phyloP scores from a whole-genome alignment of 495 filamentous ascomycete species.

The Aspergillus sclerotioniger region DNA sequence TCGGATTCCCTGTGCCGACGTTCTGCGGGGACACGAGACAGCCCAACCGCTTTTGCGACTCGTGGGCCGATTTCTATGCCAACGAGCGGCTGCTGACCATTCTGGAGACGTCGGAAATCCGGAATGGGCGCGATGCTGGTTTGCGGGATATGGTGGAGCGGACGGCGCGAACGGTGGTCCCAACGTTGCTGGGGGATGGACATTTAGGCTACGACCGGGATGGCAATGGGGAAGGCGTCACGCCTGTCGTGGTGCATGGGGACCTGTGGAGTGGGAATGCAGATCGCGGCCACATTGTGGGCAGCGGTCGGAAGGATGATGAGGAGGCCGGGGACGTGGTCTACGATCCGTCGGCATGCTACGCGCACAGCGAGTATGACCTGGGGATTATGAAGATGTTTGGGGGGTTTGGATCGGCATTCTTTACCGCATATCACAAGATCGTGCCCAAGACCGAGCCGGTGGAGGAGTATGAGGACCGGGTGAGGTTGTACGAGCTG shows the following conservation, averaged over 20 bases:
- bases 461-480: conserved; percentile 78
- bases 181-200: conserved; percentile 63
- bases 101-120: conserved; percentile 50
- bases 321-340: conserved; percentile 72
- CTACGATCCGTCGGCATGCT: conserved; percentile 76
- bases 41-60: conserved; percentile 63
- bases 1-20: conserved; percentile 79
- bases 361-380: conserved; percentile 88
- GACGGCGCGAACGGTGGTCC: conserved; percentile 63
- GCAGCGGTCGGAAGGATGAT: conserved; percentile 24
- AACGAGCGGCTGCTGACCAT: conserved; percentile 69
- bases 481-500: conserved; percentile 77
- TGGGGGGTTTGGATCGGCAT: conserved; percentile 74
- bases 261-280: conserved; percentile 91
- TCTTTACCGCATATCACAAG: conserved; percentile 74
- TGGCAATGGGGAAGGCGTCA: conserved; percentile 48
- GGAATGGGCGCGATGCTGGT: conserved; percentile 62
- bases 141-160: conserved; percentile 61
- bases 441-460: conserved; percentile 78
- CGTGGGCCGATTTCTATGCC: conserved; percentile 83
- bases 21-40: conserved; percentile 85
- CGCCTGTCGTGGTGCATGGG: conserved; percentile 81
- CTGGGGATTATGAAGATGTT: conserved; percentile 95
- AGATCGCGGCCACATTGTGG: conserved; percentile 61
- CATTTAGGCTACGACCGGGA: conserved; percentile 56